Evolutionary conservation across 805 yeast species (phyloP).

Genomic region (Phaffomyces thermotolerans): DNA sequence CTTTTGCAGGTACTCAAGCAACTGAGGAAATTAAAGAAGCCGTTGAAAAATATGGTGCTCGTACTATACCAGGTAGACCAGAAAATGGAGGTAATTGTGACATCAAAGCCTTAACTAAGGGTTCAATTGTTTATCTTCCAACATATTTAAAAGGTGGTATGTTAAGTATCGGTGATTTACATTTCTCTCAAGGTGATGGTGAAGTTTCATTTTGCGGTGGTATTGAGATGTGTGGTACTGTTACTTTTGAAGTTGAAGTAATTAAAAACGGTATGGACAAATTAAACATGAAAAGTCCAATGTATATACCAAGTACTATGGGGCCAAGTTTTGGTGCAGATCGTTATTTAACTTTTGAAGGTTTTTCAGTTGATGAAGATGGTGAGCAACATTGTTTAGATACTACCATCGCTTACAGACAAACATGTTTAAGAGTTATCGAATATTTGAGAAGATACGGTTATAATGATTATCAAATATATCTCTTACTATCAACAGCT

Average conservation of each 20-base stretch:
- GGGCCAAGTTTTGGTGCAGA: constrained; percentile 42
- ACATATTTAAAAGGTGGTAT: constrained; percentile 41
- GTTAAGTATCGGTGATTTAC: constrained; percentile 42
- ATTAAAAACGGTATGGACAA: constrained; percentile 36
- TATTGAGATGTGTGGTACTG: constrained; percentile 43
- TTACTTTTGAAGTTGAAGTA: constrained; percentile 35
- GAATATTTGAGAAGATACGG: constrained; percentile 44
- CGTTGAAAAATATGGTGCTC: constrained; percentile 38
- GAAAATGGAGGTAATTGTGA: constrained; percentile 51
- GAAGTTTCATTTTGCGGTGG: constrained; percentile 50
- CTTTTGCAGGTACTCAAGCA: constrained; percentile 36
- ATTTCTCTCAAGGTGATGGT: constrained; percentile 48
- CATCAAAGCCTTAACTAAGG: constrained; percentile 42
- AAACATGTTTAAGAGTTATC: constrained; percentile 41
- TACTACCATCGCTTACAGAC: constrained; percentile 45
- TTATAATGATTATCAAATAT: constrained; percentile 44
- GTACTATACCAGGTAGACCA: constrained; percentile 47
- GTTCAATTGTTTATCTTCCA: constrained; percentile 42
- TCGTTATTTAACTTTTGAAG: constrained; percentile 44
- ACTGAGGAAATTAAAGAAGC: constrained; percentile 22
- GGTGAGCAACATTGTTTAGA: constrained; percentile 40
- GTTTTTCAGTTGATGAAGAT: constrained; percentile 42
- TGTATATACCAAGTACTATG: constrained; percentile 43
- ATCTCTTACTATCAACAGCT: constrained; percentile 37
- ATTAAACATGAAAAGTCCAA: constrained; percentile 36